Percentiles rank a stretch among this genome's conserved stretches.
Evolutionary conservation across 2,329 filamentous ascomycete genomes (phyloP).

Genomic region (Penicillium janthinellum): DNA sequence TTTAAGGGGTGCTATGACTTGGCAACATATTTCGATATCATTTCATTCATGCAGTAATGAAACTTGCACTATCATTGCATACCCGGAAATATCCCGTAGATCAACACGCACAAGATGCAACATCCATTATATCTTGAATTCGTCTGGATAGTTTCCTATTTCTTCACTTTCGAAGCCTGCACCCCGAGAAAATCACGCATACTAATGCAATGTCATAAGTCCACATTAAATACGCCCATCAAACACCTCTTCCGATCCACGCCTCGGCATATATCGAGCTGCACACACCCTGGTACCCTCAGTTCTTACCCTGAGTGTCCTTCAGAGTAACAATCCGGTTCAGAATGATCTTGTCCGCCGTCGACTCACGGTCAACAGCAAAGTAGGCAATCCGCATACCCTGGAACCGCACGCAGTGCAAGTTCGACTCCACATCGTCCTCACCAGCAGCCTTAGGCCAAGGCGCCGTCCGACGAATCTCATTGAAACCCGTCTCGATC

Average conservation of each 20-base stretch:
- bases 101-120: not conserved
- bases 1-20: slow-evolving; percentile 10
- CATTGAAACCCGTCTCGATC: slow-evolving; percentile 80
- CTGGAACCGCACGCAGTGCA: slow-evolving; percentile 84
- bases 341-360: slow-evolving; percentile 76
- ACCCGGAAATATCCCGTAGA: not conserved
- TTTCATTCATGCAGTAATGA: slow-evolving; percentile 31
- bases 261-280: not conserved
- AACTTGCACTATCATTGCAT: slow-evolving; percentile 7
- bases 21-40: slow-evolving; percentile 25
- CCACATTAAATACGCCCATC: slow-evolving; percentile 14
- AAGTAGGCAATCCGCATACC: slow-evolving; percentile 74
- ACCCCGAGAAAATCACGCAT: not conserved
- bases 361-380: slow-evolving; percentile 72
- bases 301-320: slow-evolving; percentile 54
- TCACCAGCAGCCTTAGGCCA: slow-evolving; percentile 71
- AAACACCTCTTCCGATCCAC: not conserved
- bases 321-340: slow-evolving; percentile 92
- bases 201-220: slow-evolving; percentile 25
- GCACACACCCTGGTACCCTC: not conserved
- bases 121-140: slow-evolving; percentile 3
- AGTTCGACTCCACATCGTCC: slow-evolving; percentile 47
- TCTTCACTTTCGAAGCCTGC: not conserved
- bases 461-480: slow-evolving; percentile 71
- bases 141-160: not conserved